phyloP scores from a whole-genome alignment of 1,284 basidiomycete genomes.

The Grifola frondosa region DNA sequence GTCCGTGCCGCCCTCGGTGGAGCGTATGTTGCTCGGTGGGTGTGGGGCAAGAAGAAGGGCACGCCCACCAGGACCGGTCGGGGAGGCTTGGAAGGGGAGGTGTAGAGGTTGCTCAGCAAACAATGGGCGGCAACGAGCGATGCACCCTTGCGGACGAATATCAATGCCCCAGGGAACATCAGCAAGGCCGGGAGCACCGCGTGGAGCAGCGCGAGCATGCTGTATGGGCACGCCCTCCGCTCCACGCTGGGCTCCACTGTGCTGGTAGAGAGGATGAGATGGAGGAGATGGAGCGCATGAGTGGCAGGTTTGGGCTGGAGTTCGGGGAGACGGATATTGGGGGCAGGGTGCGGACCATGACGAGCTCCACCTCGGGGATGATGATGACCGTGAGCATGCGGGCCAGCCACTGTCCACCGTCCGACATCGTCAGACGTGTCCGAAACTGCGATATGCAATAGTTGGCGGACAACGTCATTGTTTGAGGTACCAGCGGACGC shows the following conservation, averaged over 20 bases:
- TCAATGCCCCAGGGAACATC: constrained; percentile 37
- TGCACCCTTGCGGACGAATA: constrained; percentile 52
- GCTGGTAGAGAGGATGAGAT: constrained; percentile 70
- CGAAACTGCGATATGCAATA: constrained; percentile 92
- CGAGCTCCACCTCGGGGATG: constrained; percentile 49
- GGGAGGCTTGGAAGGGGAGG: constrained; percentile 72
- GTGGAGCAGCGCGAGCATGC: constrained; percentile 56
- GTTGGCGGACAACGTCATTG: constrained; percentile 84
- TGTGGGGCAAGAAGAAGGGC: constrained; percentile 63
- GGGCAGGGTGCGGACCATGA: constrained; percentile 40
- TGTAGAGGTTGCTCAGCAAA: constrained; percentile 61
- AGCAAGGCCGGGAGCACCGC: constrained; percentile 37
- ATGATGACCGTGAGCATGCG: constrained; percentile 30
- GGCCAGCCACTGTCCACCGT: constrained; percentile 43
- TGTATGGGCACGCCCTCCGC: constrained; percentile 45
- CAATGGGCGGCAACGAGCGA: constrained; percentile 64
- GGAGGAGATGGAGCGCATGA: constrained; percentile 46
- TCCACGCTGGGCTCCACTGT: constrained; percentile 57
- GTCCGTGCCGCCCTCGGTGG: constrained; percentile 66
- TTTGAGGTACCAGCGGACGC: constrained; percentile 94
- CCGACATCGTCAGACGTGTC: constrained; percentile 95
- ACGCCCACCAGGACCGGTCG: constrained; percentile 38
- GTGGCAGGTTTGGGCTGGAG: constrained; percentile 22
- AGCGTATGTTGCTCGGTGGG: constrained; percentile 80
- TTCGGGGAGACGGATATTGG: constrained; percentile 34